phyloP scores from a whole-genome alignment of 768 basidiomycete species.

The Russula emetica region DNA sequence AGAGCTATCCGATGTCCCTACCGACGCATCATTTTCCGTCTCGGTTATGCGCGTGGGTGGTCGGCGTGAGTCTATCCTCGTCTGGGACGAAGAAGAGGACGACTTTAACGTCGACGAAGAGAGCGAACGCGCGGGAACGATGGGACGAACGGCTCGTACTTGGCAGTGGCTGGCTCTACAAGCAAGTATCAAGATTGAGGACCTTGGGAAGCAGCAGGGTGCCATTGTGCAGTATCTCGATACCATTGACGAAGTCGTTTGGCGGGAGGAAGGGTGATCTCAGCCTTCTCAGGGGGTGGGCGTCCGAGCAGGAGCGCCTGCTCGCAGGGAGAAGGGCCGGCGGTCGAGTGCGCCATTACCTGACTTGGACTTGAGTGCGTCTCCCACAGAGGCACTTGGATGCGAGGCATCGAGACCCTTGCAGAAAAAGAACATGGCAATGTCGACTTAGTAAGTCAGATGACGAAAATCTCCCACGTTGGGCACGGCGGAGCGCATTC shows the following conservation, averaged over 20 bases:
- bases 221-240: too few relatives aligned
- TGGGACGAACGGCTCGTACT: slow-evolving; percentile 80
- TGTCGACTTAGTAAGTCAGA: too few relatives aligned
- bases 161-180: slow-evolving; percentile 75
- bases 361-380: slow-evolving; percentile 28
- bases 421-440: too few relatives aligned
- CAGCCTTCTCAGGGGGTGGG: too few relatives aligned
- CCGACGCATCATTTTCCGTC: slow-evolving; percentile 62
- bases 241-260: too few relatives aligned
- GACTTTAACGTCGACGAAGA: slow-evolving; percentile 46
- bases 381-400: neutral
- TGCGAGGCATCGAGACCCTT: too few relatives aligned
- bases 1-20: slow-evolving; percentile 32
- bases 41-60: slow-evolving; percentile 68
- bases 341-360: slow-evolving; percentile 45
- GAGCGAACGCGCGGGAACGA: slow-evolving; percentile 50
- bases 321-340: slow-evolving; percentile 43
- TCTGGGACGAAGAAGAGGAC: slow-evolving; percentile 71
- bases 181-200: slow-evolving; percentile 50
- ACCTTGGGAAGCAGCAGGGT: slow-evolving; percentile 60
- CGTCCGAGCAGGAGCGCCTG: slow-evolving; percentile 44
- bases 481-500: too few relatives aligned
- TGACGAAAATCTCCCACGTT: too few relatives aligned
- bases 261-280: slow-evolving; percentile 43
- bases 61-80: slow-evolving; percentile 57